Percentiles rank a stretch among this genome's conserved stretches.
phyloP scores from a whole-genome alignment of 2,329 filamentous ascomycete species.

The Fusarium sp. region DNA sequence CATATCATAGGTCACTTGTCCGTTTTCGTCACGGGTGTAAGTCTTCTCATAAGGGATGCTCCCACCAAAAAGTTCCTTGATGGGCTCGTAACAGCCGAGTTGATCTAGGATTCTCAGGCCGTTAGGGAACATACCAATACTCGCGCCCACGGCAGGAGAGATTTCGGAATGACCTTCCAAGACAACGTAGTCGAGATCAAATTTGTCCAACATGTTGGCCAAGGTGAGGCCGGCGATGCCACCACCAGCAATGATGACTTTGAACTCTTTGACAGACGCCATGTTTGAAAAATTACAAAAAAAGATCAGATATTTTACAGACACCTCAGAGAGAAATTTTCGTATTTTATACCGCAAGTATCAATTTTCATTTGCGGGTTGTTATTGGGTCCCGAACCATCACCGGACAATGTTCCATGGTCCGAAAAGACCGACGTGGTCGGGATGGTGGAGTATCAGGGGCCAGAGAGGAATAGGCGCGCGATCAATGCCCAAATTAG shows the following conservation, averaged over 20 bases:
- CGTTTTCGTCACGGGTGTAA: neutral
- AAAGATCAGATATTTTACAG: neutral
- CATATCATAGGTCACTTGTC: no score
- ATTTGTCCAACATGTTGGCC: constrained; percentile 51
- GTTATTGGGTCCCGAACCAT: no score
- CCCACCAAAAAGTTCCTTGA: neutral
- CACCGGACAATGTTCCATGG: no score
- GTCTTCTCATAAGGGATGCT: neutral
- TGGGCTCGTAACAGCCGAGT: constrained; percentile 46
- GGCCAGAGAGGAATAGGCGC: no score
- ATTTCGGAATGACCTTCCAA: constrained; percentile 55
- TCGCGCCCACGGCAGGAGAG: constrained; percentile 56
- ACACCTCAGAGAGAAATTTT: neutral
- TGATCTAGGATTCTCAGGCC: constrained; percentile 59
- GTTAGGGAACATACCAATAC: constrained; percentile 55
- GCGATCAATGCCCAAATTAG: no score
- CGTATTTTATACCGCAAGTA: no score
- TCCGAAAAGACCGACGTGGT: no score
- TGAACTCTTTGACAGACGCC: neutral
- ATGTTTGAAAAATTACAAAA: neutral
- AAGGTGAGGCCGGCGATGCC: constrained; percentile 52
- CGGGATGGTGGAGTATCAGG: no score
- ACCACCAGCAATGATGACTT: constrained; percentile 54
- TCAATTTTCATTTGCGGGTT: no score
- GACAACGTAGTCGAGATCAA: constrained; percentile 57